Percentiles rank a stretch among this genome's conserved stretches.
These are phyloP conservation scores for Cyanidiococcus yangmingshanensis DNA, from an alignment of 23 red algal genomes.

Conservation along the genomic window DNA sequence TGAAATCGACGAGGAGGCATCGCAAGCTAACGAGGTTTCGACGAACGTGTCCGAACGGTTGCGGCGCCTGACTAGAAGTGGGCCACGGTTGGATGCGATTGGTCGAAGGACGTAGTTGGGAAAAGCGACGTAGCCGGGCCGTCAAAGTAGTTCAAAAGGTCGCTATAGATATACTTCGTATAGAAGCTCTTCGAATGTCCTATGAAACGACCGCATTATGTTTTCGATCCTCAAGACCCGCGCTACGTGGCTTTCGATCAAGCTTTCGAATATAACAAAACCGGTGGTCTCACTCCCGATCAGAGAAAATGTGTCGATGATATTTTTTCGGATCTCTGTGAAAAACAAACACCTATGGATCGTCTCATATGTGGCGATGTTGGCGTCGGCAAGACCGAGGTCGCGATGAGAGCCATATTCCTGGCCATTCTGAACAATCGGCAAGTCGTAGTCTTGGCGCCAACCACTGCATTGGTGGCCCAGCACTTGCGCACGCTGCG, in stretches of 20 bases:
- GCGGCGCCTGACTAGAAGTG: too few species aligned
- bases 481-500: constrained; percentile 77
- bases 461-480: constrained; percentile 83
- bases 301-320: constrained; percentile 50
- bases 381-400: constrained; percentile 98
- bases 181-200: not conserved
- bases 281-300: constrained; percentile 45
- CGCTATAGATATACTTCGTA: not conserved
- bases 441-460: constrained; percentile 74
- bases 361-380: constrained; percentile 92
- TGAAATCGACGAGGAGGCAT: too few species aligned
- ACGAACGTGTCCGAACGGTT: too few species aligned
- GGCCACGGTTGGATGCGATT: not conserved
- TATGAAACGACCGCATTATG: not conserved
- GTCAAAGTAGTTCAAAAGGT: not conserved
- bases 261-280: not conserved
- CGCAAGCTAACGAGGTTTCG: too few species aligned
- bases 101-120: not conserved
- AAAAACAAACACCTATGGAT: constrained; percentile 64
- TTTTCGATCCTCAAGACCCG: not conserved
- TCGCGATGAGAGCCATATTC: constrained; percentile 73
- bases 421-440: constrained; percentile 41
- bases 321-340: constrained; percentile 53
- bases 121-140: not conserved
- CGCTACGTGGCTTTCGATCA: not conserved